Conservation (phyloP, 73 alveolate genomes). For the Paramecium primaurelia region DNA sequence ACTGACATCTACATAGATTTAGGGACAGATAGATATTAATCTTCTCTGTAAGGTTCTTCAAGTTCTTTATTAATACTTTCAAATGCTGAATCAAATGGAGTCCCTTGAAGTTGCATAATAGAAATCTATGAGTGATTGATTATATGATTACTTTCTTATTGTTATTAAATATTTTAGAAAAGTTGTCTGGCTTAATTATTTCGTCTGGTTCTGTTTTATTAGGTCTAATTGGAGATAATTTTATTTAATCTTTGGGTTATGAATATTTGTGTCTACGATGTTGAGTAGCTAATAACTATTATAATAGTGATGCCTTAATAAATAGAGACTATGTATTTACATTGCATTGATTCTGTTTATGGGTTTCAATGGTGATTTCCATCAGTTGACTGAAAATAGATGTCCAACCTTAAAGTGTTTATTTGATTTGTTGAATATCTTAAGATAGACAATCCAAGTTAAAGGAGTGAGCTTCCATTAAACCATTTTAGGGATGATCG, state of each 20-base stretch:
- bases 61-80: constrained; percentile 27
- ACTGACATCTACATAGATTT: background rate
- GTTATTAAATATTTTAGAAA: background rate
- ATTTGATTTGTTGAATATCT: background rate
- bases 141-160: background rate
- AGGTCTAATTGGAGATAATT: constrained; percentile 23
- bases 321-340: background rate
- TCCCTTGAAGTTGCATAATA: background rate
- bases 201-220: constrained; percentile 37
- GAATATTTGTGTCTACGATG: background rate
- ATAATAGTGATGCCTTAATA: background rate
- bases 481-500: constrained; percentile 1
- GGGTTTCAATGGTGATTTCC: background rate
- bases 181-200: background rate
- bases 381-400: background rate
- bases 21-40: background rate
- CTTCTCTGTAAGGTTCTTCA: background rate
- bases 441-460: background rate
- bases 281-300: background rate
- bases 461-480: background rate
- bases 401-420: constrained; percentile 18
- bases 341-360: constrained; percentile 6
- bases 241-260: background rate
- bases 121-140: background rate
- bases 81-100: constrained; percentile 30